Evolutionary conservation across 208 protist species (phyloP).

Genomic region (Strigomonas culicis): DNA sequence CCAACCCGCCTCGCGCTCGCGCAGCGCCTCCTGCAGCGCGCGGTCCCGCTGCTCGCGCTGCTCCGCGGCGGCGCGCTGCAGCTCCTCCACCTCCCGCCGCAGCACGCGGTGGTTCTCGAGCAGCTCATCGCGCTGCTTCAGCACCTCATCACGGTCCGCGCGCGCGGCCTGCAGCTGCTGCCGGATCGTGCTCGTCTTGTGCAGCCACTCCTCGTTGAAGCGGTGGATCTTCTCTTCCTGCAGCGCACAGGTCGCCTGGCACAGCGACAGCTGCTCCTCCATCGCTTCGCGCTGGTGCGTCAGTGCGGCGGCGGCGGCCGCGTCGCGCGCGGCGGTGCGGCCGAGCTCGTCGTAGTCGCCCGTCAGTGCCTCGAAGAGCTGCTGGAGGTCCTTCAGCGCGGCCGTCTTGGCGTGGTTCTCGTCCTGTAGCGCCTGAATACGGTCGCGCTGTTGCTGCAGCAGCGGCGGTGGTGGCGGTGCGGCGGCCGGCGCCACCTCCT

Average conservation of each 20-base stretch:
- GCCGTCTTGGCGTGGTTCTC: constrained; percentile 13
- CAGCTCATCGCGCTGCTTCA: constrained; percentile 4
- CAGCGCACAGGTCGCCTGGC: constrained; percentile 11
- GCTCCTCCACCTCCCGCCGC: constrained; percentile 25
- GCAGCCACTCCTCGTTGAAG: constrained; percentile 25
- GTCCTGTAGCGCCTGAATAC: constrained; percentile 17
- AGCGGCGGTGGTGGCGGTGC: neutral
- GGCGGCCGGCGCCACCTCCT: neutral
- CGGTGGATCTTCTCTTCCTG: constrained; percentile 24
- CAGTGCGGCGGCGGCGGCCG: constrained; percentile 13
- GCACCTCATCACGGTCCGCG: constrained; percentile 17
- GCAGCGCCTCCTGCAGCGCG: constrained; percentile 27
- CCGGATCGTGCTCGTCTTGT: constrained; percentile 26
- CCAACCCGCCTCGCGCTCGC: constrained; percentile 26
- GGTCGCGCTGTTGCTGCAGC: constrained; percentile 14
- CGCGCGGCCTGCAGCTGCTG: constrained; percentile 14
- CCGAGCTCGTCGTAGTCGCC: constrained; percentile 23
- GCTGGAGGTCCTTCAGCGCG: constrained; percentile 18
- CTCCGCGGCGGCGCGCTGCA: constrained; percentile 22
- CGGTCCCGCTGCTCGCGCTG: constrained; percentile 5
- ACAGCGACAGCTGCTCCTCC: constrained; percentile 18
- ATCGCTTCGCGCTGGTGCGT: constrained; percentile 13
- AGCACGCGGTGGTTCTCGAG: constrained; percentile 15
- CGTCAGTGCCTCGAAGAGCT: constrained; percentile 19
- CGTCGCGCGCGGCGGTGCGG: neutral